A percentile compares a stretch with the other conserved stretches of the same genome.
phyloP scores from a whole-genome alignment of 2,329 filamentous ascomycete genomes.

The Moelleriella libera region DNA sequence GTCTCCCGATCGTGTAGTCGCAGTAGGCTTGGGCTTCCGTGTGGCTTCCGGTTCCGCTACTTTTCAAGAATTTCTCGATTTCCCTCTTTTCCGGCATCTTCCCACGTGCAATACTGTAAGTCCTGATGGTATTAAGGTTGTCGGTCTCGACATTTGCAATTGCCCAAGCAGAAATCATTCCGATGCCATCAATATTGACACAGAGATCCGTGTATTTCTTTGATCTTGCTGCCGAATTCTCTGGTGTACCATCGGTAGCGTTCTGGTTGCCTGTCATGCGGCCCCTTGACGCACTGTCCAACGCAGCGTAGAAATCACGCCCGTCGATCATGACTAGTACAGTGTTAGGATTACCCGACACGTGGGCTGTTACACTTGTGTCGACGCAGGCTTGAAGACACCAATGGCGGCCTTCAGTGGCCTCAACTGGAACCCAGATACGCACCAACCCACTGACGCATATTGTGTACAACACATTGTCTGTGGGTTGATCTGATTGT shows the following conservation, averaged over 20 bases:
- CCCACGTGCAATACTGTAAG: conserved; percentile 80
- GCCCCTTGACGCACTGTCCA: conserved; percentile 58
- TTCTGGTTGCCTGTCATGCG: conserved; percentile 38
- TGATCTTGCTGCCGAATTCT: conserved; percentile 75
- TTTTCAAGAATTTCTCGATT: conserved; percentile 17
- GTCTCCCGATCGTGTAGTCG: conserved; percentile 44
- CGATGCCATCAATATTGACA: conserved; percentile 68
- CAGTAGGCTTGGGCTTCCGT: conserved; percentile 64
- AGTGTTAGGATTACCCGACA: conserved; percentile 5
- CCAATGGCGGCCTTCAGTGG: conserved; percentile 55
- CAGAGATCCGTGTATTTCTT: conserved; percentile 80
- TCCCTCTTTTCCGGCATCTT: conserved; percentile 40
- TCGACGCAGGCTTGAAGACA: conserved; percentile 73
- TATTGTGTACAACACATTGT: conserved; percentile 83
- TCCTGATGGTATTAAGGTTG: conserved; percentile 46
- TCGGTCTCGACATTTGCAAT: conserved; percentile 74
- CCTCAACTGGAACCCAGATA: conserved; percentile 70
- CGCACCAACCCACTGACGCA: conserved; percentile 69
- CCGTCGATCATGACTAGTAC: conserved; percentile 61
- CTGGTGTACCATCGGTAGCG: conserved; percentile 57
- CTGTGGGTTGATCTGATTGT: conserved; percentile 62
- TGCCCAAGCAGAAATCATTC: conserved; percentile 84
- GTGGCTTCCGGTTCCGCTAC: conserved; percentile 21
- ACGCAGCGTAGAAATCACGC: conserved; percentile 62
- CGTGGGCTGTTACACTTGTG: conserved; percentile 24